Evolutionary conservation across 345 rosid species (phyloP), one percentile per base, ranked within the genome.

Genomic region (Gossypium rotundifolium): DNA sequence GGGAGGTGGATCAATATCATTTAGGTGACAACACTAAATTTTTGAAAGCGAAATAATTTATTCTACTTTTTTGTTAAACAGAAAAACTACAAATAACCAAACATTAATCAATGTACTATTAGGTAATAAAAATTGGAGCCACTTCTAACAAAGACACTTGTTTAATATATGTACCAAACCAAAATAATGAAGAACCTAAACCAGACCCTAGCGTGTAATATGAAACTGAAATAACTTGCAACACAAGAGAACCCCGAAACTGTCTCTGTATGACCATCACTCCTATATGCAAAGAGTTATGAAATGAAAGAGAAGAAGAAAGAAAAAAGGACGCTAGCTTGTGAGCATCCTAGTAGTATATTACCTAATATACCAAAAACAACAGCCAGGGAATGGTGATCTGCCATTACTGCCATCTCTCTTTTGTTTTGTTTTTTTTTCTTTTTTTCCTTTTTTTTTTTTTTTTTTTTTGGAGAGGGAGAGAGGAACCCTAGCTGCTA

Each of bases 281-380:
- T 5, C 40, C 40, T 5, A 33, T 33, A 33, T 33, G 40, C 40
- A 60, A 27, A 13, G 65, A 6, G 65, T 60, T 5, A 27, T 27
- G 42, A n/a, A 12, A 46, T 52, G 73, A 27, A 70, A 20, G 29
- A 0, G 22, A 69, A 27, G 16, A 58, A 57, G 16, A 7, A 1
- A n/a, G 20, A 6, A 8, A 54, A 0, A 55, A 55, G 3, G 58
- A 20, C 9, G 22, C 18, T 11, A 18, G 22, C 18, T 11, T 1
- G 10, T 9, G 25, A 55, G 20, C 5, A 18, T 11, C 25, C 3
- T 20, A 57, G 13, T 57, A 22, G 5, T 57, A 42, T 54, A 42
- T 40, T 88, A 93, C 98, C 98, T 71, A 90, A 77, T 78, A 92
- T 63, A 57, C 98, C 98, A 74, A 90, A 94, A 27, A 81, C 75